Evolutionary conservation across 306 rosid species (phyloP), one percentile per base, ranked within the genome.

Genomic region (Canavalia ensiformis): DNA sequence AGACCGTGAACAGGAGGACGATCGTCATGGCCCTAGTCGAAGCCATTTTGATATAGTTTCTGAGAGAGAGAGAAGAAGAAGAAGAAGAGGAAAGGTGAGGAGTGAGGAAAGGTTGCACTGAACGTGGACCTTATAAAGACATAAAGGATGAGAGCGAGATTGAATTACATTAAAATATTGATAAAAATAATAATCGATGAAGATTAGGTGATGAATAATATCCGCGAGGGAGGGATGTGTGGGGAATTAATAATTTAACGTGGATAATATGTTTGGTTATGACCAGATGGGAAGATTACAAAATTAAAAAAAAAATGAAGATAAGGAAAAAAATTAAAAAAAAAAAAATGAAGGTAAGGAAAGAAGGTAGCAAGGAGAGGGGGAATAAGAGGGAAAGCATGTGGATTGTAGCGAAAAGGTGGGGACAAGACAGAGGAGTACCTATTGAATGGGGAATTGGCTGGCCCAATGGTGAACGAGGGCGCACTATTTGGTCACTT

Each of bases 51-150:
- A 18, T 18, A 18, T 18, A 18, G 25, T 18, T 65, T 29, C 5
- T 8, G 34, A 18, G 52, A 7, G 33, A 25, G 29, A 1, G 63
- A 68, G 5, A 28, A 9, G 70, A 18, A 4, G 49, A 56, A 4
- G 28, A 37, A 7, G 56, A 35, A 45, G 50, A 39, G 4, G 34
- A 30, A 33, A 39, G 12, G 59, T 28, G 41, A 6, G 82, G 82
- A 25, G 75, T 13, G 75, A 7, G 34, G 72, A 47, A 74, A 52
- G 59, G 69, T 58, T 1, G 88, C 0, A 39, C 29, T n/a, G 91
- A 52, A 33, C 64, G 55, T 75, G 85, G 83, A 68, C 86, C 81
- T 85, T 90, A 84, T 84, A 86, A 80, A 83, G 87, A 54, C 44
- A 0, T 2, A 63, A 75, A 8, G 74, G 54, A 60, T 33, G 28